Percentiles rank a stretch among this genome's conserved stretches.
Conservation (phyloP, 169 alveolate species). For the Plasmodium fragile region DNA sequence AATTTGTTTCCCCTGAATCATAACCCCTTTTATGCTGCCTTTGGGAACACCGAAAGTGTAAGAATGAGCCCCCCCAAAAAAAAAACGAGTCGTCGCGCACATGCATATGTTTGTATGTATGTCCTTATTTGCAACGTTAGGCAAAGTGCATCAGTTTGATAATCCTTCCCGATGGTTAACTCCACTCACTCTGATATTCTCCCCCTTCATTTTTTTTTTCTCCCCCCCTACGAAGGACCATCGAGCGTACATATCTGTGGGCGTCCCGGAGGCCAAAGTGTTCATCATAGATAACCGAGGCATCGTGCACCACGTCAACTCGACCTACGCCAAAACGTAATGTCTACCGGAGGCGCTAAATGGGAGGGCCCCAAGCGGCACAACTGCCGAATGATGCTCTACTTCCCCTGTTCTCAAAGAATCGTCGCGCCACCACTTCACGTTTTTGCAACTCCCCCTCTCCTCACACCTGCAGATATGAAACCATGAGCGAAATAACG, state of each 20-base stretch:
- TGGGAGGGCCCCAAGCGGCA: neutral
- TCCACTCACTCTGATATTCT: neutral
- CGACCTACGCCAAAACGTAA: slow-evolving; percentile 90
- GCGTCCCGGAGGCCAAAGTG: slow-evolving; percentile 93
- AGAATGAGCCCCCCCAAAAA: neutral
- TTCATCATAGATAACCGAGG: slow-evolving; percentile 93
- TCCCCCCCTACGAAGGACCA: slow-evolving; percentile 83
- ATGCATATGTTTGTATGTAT: slow-evolving; percentile 1
- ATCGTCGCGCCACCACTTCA: neutral
- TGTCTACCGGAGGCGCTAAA: neutral
- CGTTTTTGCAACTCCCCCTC: neutral
- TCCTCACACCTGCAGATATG: slow-evolving; percentile 75
- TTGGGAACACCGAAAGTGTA: slow-evolving; percentile 97
- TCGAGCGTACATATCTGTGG: slow-evolving; percentile 93
- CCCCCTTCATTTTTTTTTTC: neutral
- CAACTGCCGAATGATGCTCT: neutral
- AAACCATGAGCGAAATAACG: slow-evolving; percentile 82
- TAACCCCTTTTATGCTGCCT: slow-evolving; percentile 97
- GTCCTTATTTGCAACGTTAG: neutral
- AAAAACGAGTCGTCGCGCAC: neutral
- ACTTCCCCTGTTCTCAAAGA: neutral
- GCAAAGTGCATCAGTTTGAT: neutral
- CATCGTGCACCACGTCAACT: slow-evolving; percentile 88
- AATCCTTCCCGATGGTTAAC: neutral
- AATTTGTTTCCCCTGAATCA: slow-evolving; percentile 92